Conservation (phyloP, 306 rosid species). For the Begonia loranthoides region DNA sequence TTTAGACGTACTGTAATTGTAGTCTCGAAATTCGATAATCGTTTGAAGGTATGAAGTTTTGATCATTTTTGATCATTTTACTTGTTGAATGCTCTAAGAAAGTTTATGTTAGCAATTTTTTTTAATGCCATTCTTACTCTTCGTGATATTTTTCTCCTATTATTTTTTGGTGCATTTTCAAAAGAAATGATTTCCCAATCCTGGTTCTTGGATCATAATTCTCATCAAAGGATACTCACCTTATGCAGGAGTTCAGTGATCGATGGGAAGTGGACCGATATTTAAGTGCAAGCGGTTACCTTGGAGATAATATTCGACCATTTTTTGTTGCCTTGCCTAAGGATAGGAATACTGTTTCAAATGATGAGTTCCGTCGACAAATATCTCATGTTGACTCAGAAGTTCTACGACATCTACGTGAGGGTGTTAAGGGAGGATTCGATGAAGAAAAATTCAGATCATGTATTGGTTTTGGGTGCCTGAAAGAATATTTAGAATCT, state of each 20-base stretch:
- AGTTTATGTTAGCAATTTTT: too few species aligned
- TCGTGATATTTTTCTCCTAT: background rate
- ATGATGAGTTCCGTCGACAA: slow-evolving; percentile 91
- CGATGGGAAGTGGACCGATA: slow-evolving; percentile 98
- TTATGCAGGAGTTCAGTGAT: slow-evolving; percentile 71
- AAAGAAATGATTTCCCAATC: background rate
- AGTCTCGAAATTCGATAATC: slow-evolving; percentile 95
- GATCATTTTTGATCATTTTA: too few species aligned
- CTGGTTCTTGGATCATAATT: too few species aligned
- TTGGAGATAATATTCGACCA: slow-evolving; percentile 69
- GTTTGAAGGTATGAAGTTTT: slow-evolving; percentile 57
- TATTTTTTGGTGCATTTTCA: too few species aligned
- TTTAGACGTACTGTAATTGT: slow-evolving; percentile 69
- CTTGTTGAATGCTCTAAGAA: too few species aligned
- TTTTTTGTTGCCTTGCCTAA: slow-evolving; percentile 86
- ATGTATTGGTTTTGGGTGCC: slow-evolving; percentile 57
- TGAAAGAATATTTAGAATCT: slow-evolving; percentile 76
- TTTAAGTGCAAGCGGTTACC: slow-evolving; percentile 91
- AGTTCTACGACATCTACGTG: slow-evolving; percentile 71
- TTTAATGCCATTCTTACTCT: background rate
- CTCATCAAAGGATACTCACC: too few species aligned
- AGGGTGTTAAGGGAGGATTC: slow-evolving; percentile 75
- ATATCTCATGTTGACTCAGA: slow-evolving; percentile 74
- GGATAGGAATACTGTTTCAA: slow-evolving; percentile 63
- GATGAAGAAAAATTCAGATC: slow-evolving; percentile 81